These are phyloP conservation scores for Ogataea nakhonphanomensis DNA, from an alignment of 805 yeast genomes.

Conservation along the genomic window DNA sequence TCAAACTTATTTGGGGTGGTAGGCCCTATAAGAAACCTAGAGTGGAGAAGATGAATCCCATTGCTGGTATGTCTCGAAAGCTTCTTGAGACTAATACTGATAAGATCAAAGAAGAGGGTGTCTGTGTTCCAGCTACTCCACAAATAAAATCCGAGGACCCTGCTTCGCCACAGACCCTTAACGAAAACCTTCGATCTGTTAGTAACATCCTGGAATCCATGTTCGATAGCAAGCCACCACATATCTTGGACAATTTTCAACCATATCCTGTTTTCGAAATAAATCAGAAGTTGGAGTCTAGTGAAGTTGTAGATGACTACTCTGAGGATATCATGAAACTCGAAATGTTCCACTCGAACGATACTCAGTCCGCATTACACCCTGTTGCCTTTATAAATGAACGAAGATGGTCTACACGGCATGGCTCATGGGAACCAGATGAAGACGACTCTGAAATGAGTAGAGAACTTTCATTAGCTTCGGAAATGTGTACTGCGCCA, in stretches of 20 bases:
- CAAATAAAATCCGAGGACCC: too few species aligned
- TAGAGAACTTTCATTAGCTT: not conserved
- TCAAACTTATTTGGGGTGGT: constrained; percentile 73
- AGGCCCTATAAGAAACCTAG: constrained; percentile 52
- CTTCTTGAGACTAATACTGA: constrained; percentile 2
- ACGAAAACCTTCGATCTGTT: constrained; percentile 7
- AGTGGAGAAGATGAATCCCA: constrained; percentile 31
- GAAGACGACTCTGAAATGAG: constrained; percentile 10
- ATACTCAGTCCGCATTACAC: constrained; percentile 1
- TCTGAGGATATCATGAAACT: constrained; percentile 37
- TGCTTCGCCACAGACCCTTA: not conserved
- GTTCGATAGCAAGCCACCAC: constrained; percentile 6
- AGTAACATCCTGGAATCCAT: constrained; percentile 8
- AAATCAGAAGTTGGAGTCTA: not conserved
- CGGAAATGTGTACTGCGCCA: not conserved
- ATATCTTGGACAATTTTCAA: constrained; percentile 6
- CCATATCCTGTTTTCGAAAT: not conserved
- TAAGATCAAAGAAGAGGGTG: too few species aligned
- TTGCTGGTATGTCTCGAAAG: constrained; percentile 24
- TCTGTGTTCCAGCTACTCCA: not conserved
- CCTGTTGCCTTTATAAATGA: constrained; percentile 18
- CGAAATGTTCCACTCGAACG: constrained; percentile 21
- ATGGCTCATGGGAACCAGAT: constrained; percentile 2
- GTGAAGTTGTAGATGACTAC: constrained; percentile 30
- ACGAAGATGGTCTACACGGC: not conserved